These are phyloP conservation scores for Ophiostoma montium DNA, from an alignment of 2,329 filamentous ascomycete species.

Conservation along the genomic window DNA sequence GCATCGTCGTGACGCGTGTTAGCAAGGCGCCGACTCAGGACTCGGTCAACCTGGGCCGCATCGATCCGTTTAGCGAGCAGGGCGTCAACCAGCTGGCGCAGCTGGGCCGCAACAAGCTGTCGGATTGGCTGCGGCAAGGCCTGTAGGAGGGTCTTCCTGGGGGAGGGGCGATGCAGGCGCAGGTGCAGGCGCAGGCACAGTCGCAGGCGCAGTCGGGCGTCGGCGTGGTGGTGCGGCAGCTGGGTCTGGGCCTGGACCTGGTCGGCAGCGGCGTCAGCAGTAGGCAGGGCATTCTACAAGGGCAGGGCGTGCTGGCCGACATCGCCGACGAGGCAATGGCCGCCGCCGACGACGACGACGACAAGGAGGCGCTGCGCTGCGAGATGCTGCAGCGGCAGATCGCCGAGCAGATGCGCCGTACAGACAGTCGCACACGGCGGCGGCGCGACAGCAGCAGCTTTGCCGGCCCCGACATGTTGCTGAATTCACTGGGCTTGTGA, in stretches of 20 bases:
- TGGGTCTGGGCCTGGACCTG: not conserved
- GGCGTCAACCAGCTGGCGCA: slow-evolving; percentile 89
- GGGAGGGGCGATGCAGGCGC: not conserved
- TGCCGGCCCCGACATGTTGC: too few species aligned
- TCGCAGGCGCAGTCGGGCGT: not conserved
- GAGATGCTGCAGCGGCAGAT: too few species aligned
- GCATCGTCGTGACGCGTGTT: slow-evolving; percentile 82
- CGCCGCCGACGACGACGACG: too few species aligned
- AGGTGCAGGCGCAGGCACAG: not conserved
- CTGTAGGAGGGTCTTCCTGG: slow-evolving; percentile 31
- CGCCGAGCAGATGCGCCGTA: too few species aligned
- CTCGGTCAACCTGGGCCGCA: slow-evolving; percentile 69
- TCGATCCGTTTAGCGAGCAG: slow-evolving; percentile 82
- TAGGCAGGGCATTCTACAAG: not conserved
- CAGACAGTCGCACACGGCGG: too few species aligned
- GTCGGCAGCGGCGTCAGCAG: not conserved
- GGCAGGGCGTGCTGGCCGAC: not conserved
- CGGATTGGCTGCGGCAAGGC: slow-evolving; percentile 80
- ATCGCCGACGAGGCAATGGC: too few species aligned
- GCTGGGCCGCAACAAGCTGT: slow-evolving; percentile 81
- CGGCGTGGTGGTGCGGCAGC: too few species aligned
- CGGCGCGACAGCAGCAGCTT: too few species aligned
- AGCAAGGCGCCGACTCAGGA: slow-evolving; percentile 86
- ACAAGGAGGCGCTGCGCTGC: too few species aligned
- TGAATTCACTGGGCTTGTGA: too few species aligned